Conservation (phyloP, 148 eudicot genomes). For the Cornus suecica region DNA sequence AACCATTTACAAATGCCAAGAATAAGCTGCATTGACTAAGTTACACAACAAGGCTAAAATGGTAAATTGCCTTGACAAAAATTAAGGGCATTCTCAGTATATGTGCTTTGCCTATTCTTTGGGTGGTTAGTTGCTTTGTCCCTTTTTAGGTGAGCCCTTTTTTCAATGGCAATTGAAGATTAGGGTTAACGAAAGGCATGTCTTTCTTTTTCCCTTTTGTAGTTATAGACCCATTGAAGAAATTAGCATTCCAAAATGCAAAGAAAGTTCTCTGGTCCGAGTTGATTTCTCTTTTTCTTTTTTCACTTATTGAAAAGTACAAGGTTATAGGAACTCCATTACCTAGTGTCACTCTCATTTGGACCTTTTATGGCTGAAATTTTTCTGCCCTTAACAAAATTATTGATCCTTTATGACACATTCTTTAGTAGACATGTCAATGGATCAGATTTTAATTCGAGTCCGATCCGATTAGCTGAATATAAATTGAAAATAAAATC, state of each 20-base stretch:
- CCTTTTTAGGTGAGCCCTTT: background rate
- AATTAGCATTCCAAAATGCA: background rate
- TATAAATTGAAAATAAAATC: too few relatives aligned
- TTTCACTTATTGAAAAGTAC: background rate
- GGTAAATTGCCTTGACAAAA: background rate
- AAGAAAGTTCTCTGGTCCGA: background rate
- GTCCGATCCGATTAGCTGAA: too few relatives aligned
- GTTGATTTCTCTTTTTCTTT: background rate
- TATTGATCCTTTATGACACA: background rate
- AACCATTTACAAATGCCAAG: too few relatives aligned
- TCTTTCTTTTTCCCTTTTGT: slow-evolving; percentile 8
- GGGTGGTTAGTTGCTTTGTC: background rate
- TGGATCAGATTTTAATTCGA: too few relatives aligned
- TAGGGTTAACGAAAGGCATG: background rate
- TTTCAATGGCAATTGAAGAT: background rate
- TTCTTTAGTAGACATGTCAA: background rate
- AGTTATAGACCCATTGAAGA: background rate
- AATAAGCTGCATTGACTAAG: too few relatives aligned
- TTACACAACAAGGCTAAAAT: background rate
- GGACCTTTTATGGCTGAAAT: background rate
- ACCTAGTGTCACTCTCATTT: background rate
- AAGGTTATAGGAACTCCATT: background rate
- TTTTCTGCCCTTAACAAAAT: background rate
- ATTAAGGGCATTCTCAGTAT: background rate
- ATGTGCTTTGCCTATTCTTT: slow-evolving; percentile 2